Percentiles rank a stretch among this genome's conserved stretches.
These are phyloP conservation scores for Plasmodium falciparum DNA, from an alignment of 169 alveolate species.

Conservation along the genomic window DNA sequence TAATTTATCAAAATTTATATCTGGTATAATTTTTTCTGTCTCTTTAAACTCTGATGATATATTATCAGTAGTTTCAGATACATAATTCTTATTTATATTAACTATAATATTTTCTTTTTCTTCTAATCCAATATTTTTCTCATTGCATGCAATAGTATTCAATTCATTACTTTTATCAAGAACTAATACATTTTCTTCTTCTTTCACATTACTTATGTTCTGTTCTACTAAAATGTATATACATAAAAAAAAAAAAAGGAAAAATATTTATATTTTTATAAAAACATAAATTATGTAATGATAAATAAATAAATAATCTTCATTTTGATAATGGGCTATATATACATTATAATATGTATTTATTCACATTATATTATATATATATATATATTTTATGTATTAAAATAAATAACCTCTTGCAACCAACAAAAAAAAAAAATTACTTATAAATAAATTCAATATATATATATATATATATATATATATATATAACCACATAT, in stretches of 20 bases:
- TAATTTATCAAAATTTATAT: conserved; percentile 1
- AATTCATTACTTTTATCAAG: not conserved
- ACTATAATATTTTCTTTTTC: not conserved
- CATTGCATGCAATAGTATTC: conserved; percentile 17
- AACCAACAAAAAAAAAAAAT: too few relatives aligned
- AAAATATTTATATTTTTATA: not conserved
- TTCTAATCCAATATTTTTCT: conserved; percentile 28
- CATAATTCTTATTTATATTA: not conserved
- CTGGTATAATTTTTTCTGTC: not conserved
- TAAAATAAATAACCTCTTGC: too few relatives aligned
- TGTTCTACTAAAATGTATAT: conserved; percentile 4
- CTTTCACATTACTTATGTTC: conserved; percentile 1
- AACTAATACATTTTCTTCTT: conserved; percentile 11
- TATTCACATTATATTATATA: too few relatives aligned
- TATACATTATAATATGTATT: too few relatives aligned
- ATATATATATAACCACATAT: too few relatives aligned
- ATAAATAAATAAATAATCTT: too few relatives aligned
- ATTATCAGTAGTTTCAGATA: not conserved
- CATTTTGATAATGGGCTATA: too few relatives aligned
- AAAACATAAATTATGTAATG: not conserved
- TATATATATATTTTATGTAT: too few relatives aligned
- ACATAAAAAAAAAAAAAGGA: not conserved
- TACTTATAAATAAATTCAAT: too few relatives aligned
- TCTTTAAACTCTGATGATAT: not conserved
- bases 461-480: too few relatives aligned